These are phyloP conservation scores for Sphaceloma murrayae DNA, from an alignment of 2,329 filamentous ascomycete species.

Conservation along the genomic window DNA sequence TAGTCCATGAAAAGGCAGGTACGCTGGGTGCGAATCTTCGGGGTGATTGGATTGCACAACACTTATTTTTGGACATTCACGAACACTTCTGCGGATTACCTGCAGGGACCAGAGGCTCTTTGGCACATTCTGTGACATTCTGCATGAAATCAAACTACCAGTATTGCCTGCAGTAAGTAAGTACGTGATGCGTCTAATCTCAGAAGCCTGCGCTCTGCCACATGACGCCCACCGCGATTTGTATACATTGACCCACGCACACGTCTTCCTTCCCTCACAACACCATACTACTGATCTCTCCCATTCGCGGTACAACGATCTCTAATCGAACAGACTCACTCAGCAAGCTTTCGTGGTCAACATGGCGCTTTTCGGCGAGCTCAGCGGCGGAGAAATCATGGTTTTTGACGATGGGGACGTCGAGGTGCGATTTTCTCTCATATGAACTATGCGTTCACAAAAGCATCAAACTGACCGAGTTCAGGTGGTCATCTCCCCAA, in stretches of 20 bases:
- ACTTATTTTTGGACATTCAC: too few relatives aligned
- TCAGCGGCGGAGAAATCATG: background rate
- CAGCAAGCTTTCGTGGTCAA: background rate
- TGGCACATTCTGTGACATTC: too few relatives aligned
- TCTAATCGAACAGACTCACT: background rate
- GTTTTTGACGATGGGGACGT: slow-evolving; percentile 13
- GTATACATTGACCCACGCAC: background rate
- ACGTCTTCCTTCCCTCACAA: background rate
- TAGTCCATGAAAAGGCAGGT: too few relatives aligned
- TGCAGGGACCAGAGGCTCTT: too few relatives aligned
- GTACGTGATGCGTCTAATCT: too few relatives aligned
- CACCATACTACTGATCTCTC: background rate
- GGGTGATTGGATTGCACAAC: too few relatives aligned
- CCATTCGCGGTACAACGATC: slow-evolving; percentile 2
- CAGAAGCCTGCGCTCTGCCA: too few relatives aligned
- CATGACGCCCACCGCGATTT: background rate
- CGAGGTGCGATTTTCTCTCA: background rate
- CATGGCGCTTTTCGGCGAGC: slow-evolving; percentile 1
- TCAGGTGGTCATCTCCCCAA: slow-evolving; percentile 7
- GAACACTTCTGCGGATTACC: too few relatives aligned
- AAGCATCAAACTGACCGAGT: background rate
- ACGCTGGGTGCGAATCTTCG: too few relatives aligned
- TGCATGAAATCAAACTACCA: too few relatives aligned
- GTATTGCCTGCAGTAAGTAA: too few relatives aligned
- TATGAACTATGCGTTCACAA: background rate